Evolutionary conservation across 352 stramenopile genomes (phyloP).

Genomic region (Phytophthora fragariaefolia): DNA sequence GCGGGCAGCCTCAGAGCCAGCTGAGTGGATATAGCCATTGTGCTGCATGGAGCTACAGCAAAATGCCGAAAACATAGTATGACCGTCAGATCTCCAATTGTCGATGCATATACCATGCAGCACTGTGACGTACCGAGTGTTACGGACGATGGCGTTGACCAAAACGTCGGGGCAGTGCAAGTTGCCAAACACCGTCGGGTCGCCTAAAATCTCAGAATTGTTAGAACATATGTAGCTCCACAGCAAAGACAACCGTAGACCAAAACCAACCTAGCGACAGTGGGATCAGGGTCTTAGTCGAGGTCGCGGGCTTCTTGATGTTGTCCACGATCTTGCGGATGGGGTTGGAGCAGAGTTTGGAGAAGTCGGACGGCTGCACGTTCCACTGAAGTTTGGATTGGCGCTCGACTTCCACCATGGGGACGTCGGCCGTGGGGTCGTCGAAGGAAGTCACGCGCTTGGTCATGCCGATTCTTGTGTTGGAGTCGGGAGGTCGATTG

Average conservation of each 20-base stretch:
- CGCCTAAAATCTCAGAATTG: slow-evolving; percentile 65
- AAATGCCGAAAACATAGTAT: neutral
- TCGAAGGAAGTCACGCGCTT: slow-evolving; percentile 40
- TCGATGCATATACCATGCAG: neutral
- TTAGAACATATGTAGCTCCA: neutral
- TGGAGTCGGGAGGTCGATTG: slow-evolving; percentile 20
- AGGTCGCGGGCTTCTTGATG: slow-evolving; percentile 90
- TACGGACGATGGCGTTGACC: slow-evolving; percentile 74
- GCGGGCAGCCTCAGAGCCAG: slow-evolving; percentile 84
- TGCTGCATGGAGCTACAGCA: slow-evolving; percentile 77
- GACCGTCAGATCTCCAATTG: neutral
- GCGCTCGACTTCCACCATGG: slow-evolving; percentile 32
- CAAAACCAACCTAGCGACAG: slow-evolving; percentile 81
- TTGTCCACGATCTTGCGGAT: slow-evolving; percentile 96
- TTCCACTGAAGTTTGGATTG: slow-evolving; percentile 67
- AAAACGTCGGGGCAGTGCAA: slow-evolving; percentile 91
- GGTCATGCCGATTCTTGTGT: slow-evolving; percentile 42
- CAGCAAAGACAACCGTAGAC: neutral
- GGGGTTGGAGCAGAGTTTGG: slow-evolving; percentile 86
- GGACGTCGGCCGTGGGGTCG: slow-evolving; percentile 28
- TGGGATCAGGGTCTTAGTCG: slow-evolving; percentile 92
- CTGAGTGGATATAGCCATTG: slow-evolving; percentile 95
- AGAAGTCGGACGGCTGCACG: slow-evolving; percentile 73
- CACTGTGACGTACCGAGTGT: slow-evolving; percentile 47
- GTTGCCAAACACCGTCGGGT: slow-evolving; percentile 95